Evolutionary conservation across 1,139 yeast genomes (phyloP).

Genomic region (Yamadazyma pseudoaaseri): DNA sequence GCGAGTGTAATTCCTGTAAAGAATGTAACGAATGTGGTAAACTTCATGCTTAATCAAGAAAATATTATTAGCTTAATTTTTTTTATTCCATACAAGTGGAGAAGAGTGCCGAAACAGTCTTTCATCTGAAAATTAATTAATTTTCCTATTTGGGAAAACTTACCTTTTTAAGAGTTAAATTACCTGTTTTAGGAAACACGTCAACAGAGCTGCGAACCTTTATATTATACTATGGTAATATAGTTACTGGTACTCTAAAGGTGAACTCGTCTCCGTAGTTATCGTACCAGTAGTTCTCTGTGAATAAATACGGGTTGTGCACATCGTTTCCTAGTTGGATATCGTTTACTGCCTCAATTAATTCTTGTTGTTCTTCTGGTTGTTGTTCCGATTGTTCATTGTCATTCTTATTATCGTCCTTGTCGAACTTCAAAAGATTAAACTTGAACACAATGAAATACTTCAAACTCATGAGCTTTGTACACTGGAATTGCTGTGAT

Average conservation of each 20-base stretch:
- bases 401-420: not conserved
- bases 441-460: slow-evolving; percentile 41
- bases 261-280: slow-evolving; percentile 33
- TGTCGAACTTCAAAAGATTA: slow-evolving; percentile 28
- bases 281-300: slow-evolving; percentile 22
- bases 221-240: slow-evolving; percentile 18
- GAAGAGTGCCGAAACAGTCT: no score
- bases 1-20: slow-evolving; percentile 16
- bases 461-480: slow-evolving; percentile 35
- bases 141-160: not conserved
- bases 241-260: slow-evolving; percentile 31
- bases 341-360: not conserved
- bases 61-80: no score
- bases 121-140: not conserved
- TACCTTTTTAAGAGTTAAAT: not conserved
- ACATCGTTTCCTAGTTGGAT: not conserved
- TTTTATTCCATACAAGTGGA: not conserved
- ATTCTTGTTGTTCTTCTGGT: not conserved
- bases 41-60: slow-evolving; percentile 16
- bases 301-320: slow-evolving; percentile 8
- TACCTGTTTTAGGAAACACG: not conserved
- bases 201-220: no score
- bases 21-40: slow-evolving; percentile 18
- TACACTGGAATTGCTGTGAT: slow-evolving; percentile 39
- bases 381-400: not conserved